Conservation (phyloP, 331 rosid species). For the Cydonia oblonga region DNA sequence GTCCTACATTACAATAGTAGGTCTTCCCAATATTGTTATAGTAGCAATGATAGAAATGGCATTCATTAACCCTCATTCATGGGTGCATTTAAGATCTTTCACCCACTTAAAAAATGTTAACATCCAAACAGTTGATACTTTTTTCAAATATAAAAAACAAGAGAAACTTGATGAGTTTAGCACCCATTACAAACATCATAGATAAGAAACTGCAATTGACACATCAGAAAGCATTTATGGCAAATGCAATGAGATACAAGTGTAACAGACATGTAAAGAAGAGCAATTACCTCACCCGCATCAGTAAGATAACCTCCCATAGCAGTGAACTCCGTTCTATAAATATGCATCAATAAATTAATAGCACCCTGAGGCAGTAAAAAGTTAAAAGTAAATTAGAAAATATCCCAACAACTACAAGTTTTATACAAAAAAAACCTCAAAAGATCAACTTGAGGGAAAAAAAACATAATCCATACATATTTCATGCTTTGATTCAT, state of each 20-base stretch:
- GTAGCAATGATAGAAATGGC: neutral
- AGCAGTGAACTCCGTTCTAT: slow-evolving; percentile 73
- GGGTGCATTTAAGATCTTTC: neutral
- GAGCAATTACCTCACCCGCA: slow-evolving; percentile 77
- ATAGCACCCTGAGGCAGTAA: slow-evolving; percentile 76
- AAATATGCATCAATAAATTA: slow-evolving; percentile 82
- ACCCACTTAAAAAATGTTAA: neutral
- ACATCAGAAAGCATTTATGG: neutral
- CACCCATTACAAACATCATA: neutral
- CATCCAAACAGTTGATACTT: neutral
- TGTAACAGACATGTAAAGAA: slow-evolving; percentile 1
- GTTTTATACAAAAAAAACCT: neutral
- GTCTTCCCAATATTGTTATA: neutral
- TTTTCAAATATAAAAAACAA: neutral
- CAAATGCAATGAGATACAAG: neutral
- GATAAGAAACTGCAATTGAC: neutral
- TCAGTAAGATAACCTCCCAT: slow-evolving; percentile 99
- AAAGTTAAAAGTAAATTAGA: neutral
- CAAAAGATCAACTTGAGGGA: neutral
- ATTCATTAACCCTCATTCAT: neutral
- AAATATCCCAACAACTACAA: neutral
- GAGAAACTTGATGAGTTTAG: neutral
- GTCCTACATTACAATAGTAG: neutral
- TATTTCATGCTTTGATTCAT: neutral
- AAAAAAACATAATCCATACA: neutral